Evolutionary conservation across 768 basidiomycete species (phyloP), one percentile per base, ranked within the genome.

Genomic region (Trametes cubensis): DNA sequence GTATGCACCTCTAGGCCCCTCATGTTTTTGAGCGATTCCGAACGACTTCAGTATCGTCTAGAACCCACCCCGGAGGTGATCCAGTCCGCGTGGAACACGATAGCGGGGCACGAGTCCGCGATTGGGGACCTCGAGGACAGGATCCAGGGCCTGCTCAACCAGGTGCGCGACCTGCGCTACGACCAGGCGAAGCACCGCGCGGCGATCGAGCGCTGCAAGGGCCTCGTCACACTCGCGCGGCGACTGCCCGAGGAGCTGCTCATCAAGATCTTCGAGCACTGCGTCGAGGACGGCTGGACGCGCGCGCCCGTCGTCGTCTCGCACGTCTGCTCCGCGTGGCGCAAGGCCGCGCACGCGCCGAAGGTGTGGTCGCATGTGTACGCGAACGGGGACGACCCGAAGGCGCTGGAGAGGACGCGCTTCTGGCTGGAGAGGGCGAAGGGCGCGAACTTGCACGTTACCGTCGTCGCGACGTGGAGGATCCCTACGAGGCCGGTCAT

Each of bases 281-380:
- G 83, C 69, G 78, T 80, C 4, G 72, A 71, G 21, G 76, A 77
- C 48, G 81, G 82, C 14, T 85, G 83, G 81, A 80, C 80, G 26
- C 77, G 79, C 26, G 83, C 80, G 20, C 85, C 86, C 20, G 68
- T 87, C 15, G 75, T 80, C 34, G 79, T 78, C 44, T 86, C 85
- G 11, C 82, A 85, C 49, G 84, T 87, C 44, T 88, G 85, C 66
- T 77, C 80, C 3, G 74, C 79, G 53, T 88, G 86, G 86, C 78
- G 85, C 58, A 78, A 75, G 64, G 85, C 84, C 0, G 76, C 83
- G 17, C 71, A 70, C 42, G 74, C 76, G 40, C 83, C 85, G n/a
- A 73, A 77, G 21, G 77, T 85, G 23, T 88, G 86, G 86, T 83
- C 84, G 4, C 75, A 80, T 67, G 66, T 87, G 56, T 81, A 83